phyloP scores from a whole-genome alignment of 228 moss, liverwort and hornwort species.

The Sphagnum magellanicum region DNA sequence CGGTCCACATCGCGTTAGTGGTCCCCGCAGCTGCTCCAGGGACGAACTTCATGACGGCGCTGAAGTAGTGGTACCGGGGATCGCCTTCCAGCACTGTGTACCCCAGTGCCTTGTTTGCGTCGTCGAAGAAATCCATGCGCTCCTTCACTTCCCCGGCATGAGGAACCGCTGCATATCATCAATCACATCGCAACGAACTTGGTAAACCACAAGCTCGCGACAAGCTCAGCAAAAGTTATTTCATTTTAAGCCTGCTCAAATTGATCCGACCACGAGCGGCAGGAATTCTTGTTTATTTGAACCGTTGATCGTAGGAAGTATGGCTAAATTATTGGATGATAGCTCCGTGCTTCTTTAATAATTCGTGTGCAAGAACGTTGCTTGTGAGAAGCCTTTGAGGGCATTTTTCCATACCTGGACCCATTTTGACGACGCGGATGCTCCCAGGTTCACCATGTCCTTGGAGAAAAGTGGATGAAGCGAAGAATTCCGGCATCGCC shows the following conservation, averaged over 20 bases:
- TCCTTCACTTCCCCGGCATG: slow-evolving; percentile 24
- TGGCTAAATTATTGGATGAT: no score
- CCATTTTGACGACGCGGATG: slow-evolving; percentile 30
- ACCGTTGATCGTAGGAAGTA: no score
- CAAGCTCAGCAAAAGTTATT: no score
- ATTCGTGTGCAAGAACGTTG: no score
- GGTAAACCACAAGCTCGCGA: neutral
- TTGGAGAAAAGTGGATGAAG: slow-evolving; percentile 13
- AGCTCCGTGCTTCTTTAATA: no score
- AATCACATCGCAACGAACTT: no score
- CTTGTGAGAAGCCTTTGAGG: no score
- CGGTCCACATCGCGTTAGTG: slow-evolving; percentile 27
- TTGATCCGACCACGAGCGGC: no score
- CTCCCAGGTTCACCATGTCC: slow-evolving; percentile 33
- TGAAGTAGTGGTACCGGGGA: slow-evolving; percentile 15
- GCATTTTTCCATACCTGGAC: slow-evolving; percentile 1
- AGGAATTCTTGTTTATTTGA: no score
- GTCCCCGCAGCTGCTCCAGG: slow-evolving; percentile 4
- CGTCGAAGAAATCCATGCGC: slow-evolving; percentile 21
- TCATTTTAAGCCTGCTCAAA: no score
- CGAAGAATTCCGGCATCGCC: slow-evolving; percentile 34
- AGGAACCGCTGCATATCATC: slow-evolving; percentile 2
- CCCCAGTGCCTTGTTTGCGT: slow-evolving; percentile 10
- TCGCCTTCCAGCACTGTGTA: slow-evolving; percentile 16
- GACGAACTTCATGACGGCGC: slow-evolving; percentile 18